A percentile compares a stretch with the other conserved stretches of the same genome.
phyloP scores from a whole-genome alignment of 768 basidiomycete genomes.

The Lactifluus pinguis region DNA sequence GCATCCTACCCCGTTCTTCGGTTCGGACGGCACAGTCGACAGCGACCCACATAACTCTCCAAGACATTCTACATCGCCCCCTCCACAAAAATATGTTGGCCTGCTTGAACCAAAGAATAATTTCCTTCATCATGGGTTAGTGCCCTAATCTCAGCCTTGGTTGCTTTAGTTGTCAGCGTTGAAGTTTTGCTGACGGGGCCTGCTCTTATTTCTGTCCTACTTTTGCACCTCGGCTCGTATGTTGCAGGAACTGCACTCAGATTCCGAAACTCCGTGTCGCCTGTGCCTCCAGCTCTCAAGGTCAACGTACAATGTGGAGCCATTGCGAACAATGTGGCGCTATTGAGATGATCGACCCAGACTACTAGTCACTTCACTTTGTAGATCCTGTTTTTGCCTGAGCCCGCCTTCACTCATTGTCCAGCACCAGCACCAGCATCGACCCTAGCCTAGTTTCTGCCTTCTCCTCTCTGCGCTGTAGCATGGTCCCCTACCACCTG shows the following conservation, averaged over 20 bases:
- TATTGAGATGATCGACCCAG: conserved; percentile 79
- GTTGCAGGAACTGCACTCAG: conserved; percentile 56
- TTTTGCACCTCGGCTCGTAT: neutral
- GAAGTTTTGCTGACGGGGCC: conserved; percentile 13
- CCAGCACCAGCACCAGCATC: neutral
- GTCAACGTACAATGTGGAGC: conserved; percentile 77
- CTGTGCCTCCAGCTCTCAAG: conserved; percentile 59
- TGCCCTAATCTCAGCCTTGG: conserved; percentile 3
- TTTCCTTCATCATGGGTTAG: conserved; percentile 69
- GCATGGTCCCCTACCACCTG: conserved; percentile 1
- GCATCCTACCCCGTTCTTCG: conserved; percentile 27
- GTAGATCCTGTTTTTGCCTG: neutral
- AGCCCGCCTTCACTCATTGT: neutral
- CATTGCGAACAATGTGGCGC: conserved; percentile 85
- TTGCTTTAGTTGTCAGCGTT: neutral
- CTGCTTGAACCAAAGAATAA: conserved; percentile 53
- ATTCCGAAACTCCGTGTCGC: conserved; percentile 79
- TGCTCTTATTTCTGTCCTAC: neutral
- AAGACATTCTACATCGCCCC: conserved; percentile 27
- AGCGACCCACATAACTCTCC: conserved; percentile 32
- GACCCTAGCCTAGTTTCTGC: conserved; percentile 25
- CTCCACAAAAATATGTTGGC: conserved; percentile 41
- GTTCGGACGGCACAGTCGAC: conserved; percentile 33
- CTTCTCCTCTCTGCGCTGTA: conserved; percentile 24
- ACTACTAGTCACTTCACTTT: conserved; percentile 29